phyloP scores from a whole-genome alignment of 768 basidiomycete genomes.

The Lactarius tabidus region DNA sequence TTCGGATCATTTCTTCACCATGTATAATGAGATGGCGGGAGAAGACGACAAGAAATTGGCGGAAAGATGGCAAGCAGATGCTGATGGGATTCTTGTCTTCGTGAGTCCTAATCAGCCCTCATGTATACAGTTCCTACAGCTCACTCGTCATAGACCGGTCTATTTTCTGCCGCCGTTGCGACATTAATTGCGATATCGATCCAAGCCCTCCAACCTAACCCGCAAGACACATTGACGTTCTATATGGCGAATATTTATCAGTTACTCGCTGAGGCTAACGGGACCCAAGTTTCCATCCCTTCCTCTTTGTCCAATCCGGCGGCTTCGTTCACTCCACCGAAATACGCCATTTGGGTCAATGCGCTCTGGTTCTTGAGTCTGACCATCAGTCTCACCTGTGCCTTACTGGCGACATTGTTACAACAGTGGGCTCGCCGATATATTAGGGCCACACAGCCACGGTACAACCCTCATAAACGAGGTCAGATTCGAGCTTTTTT shows the following conservation, averaged over 20 bases:
- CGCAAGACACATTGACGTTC: background rate
- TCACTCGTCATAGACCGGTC: background rate
- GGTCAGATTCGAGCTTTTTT: background rate
- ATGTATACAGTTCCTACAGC: background rate
- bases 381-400: background rate
- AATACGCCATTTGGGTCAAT: slow-evolving; percentile 3
- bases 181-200: too few relatives aligned
- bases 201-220: background rate
- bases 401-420: background rate
- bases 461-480: background rate
- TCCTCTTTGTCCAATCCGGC: background rate
- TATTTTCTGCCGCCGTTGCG: background rate
- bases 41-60: background rate
- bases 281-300: background rate
- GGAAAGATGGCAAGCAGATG: background rate
- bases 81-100: background rate
- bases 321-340: background rate
- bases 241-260: background rate
- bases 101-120: background rate
- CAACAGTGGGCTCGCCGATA: slow-evolving; percentile 7
- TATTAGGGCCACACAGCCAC: background rate
- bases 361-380: slow-evolving; percentile 6
- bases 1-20: background rate
- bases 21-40: background rate
- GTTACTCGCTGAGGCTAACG: background rate